Base-by-base conservation (phyloP, 805 yeast species). In the Starmerella vaccinii region DNA sequence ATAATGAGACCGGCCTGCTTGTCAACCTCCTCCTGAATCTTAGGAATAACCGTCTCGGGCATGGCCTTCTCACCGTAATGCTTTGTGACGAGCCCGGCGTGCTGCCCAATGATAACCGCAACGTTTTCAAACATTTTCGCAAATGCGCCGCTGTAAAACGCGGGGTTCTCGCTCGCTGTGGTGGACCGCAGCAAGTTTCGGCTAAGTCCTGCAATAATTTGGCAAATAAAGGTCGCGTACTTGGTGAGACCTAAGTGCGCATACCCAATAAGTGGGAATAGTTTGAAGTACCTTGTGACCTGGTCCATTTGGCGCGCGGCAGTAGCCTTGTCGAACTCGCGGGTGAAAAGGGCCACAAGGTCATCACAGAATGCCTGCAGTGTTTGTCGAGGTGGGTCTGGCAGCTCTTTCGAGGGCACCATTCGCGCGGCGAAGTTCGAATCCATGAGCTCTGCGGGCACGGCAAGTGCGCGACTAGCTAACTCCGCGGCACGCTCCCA, bases 1-100 rank as follows among this genome's bases (percentile, higher is more conserved):
- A 84, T 72, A 4, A 92, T 84, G 40, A 92, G 71, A 0, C 95
- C 94, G 23, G 90, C 82, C 62, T 92, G 98, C n/a, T 89, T 73
- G 62, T 92, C 98, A 27, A 92, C 81, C 62, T 92, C 98, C 46
- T 76, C 71, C 66, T 90, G 95, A 29, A 92, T 81, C 46, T 77
- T 76, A 18, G 76, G 77, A 58, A 89, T 73, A 9, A 90, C 88
- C 4, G 13, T 18, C 30, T 74, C 73, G 2, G 74, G 68, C 72
- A 89, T 80, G 22, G 67, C 62, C 5, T 63, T 64, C 2, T 69
- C 68, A 18, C 90, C 95, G 62, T 92, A 92, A 62, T 81, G 82
- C 45, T 73, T 73, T 38, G 74, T 76, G 24, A 92, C 87, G 35
- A 92, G 75, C 10, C 81, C 82, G 0, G 92, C 78, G 63, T 92